phyloP scores from a whole-genome alignment of 202 grass and related monocot species.

The Panicum virgatum region DNA sequence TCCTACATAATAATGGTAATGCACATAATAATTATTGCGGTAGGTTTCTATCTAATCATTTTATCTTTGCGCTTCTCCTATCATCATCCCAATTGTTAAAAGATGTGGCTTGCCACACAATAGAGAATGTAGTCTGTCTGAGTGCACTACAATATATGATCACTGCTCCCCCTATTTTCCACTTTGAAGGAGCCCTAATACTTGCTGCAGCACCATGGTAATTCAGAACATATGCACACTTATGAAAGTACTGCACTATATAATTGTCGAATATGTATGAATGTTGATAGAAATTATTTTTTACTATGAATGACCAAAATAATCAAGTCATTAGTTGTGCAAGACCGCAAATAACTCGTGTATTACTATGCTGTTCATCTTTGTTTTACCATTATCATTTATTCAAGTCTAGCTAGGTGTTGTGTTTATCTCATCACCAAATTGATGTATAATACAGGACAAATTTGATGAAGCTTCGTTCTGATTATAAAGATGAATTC shows the following conservation, averaged over 20 bases:
- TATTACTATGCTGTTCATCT: neutral
- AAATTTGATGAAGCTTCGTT: conserved; percentile 97
- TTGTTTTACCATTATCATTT: neutral
- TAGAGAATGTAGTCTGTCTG: neutral
- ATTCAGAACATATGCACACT: neutral
- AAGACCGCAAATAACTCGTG: neutral
- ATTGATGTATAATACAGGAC: conserved; percentile 55
- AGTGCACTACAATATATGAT: neutral
- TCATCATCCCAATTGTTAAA: neutral
- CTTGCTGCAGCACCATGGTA: neutral
- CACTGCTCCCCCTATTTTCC: neutral
- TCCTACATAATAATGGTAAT: neutral
- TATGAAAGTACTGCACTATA: neutral
- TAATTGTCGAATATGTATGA: conserved; percentile 2
- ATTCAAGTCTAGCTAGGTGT: neutral
- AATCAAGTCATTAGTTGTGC: neutral
- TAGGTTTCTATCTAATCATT: neutral
- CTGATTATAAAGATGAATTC: conserved; percentile 95
- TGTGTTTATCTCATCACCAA: conserved; percentile 4
- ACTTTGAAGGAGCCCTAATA: neutral
- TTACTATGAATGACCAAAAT: neutral
- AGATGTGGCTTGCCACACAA: neutral
- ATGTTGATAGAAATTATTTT: neutral
- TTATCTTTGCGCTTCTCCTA: neutral
- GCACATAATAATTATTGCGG: neutral